phyloP scores from a whole-genome alignment of 768 basidiomycete species.

The Kwoniella botswanensis region DNA sequence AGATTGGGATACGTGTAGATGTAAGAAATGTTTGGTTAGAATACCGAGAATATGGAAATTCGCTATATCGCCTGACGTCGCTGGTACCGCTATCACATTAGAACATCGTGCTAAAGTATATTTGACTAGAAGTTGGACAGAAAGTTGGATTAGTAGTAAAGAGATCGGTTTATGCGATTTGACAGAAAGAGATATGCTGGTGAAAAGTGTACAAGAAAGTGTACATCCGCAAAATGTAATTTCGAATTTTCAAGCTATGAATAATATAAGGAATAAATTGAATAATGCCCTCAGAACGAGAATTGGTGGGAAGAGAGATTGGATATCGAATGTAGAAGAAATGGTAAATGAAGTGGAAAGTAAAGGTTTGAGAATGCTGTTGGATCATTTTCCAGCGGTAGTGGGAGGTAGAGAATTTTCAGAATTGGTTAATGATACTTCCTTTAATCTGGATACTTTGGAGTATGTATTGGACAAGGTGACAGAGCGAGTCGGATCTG shows the following conservation, averaged over 20 bases:
- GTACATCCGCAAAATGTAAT: conserved; percentile 73
- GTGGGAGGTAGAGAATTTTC: conserved; percentile 74
- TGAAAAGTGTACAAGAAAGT: conserved; percentile 74
- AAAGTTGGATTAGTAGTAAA: conserved; percentile 70
- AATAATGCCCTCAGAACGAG: conserved; percentile 33
- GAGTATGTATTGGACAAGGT: conserved; percentile 74
- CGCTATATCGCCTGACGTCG: conserved; percentile 74
- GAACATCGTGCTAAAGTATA: conserved; percentile 75
- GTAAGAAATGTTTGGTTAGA: conserved; percentile 79
- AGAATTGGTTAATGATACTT: conserved; percentile 74
- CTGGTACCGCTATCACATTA: conserved; percentile 65
- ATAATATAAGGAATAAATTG: conserved; percentile 60
- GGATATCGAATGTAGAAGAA: conserved; percentile 71
- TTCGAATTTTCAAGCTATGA: conserved; percentile 69
- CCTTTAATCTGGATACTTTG: conserved; percentile 72
- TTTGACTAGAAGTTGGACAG: conserved; percentile 81
- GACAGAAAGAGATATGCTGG: conserved; percentile 69
- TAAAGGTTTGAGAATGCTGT: conserved; percentile 68
- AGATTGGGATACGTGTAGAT: conserved; percentile 83
- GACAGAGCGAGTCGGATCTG: conserved; percentile 64
- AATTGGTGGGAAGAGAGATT: conserved; percentile 52
- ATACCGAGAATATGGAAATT: conserved; percentile 85
- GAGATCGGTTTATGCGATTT: conserved; percentile 76
- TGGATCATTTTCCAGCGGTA: conserved; percentile 67
- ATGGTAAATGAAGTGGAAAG: conserved; percentile 72